Evolutionary conservation across 495 filamentous ascomycete species (phyloP), one percentile per base, ranked within the genome.

Genomic region (Neurospora discreta): DNA sequence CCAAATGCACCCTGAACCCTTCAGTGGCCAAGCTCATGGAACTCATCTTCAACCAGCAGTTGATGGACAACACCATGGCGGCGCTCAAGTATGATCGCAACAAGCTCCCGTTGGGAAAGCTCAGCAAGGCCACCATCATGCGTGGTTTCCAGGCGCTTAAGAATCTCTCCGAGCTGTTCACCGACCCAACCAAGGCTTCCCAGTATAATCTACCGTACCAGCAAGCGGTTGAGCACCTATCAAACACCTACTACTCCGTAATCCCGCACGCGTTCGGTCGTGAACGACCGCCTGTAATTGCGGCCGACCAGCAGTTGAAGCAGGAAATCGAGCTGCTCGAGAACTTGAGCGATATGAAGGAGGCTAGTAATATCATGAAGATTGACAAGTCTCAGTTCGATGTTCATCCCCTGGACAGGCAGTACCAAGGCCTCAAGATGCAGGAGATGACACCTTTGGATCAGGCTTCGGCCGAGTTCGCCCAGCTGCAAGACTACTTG

Each of bases 241-340:
- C 91, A 65, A 93, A 94, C 74, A 80, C 82, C 20, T 97, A 92
- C 77, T 96, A 93, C 77, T 90, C 91, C 0, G 83, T 89, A 42
- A 96, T 97, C 72, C 93, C 93, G 0, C 93, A 96, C 75, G 84
- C 83, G 7, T 96, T 95, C 78, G 92, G 93, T 18, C 88, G 92
- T 15, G 87, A 86, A 58, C 84, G 88, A 0, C 93, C 93, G 0
- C 91, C 91, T 0, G 75, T 92, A 52, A 89, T 97, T 73, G 72
- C 75, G 18, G 78, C 76, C 16, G 75, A 85, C 10, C 75, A 75
- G 6, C 79, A 86, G 72, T 84, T 97, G 72, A 91, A 92, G 79
- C 83, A 79, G 74, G 93, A 97, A 80, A 83, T 94, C 72, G 89
- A 90, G 33, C 84, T 95, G 74, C 86, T 97, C 0, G 91, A 95